Evolutionary conservation across 2,329 filamentous ascomycete genomes (phyloP).

Genomic region (Calonectria pteridis): DNA sequence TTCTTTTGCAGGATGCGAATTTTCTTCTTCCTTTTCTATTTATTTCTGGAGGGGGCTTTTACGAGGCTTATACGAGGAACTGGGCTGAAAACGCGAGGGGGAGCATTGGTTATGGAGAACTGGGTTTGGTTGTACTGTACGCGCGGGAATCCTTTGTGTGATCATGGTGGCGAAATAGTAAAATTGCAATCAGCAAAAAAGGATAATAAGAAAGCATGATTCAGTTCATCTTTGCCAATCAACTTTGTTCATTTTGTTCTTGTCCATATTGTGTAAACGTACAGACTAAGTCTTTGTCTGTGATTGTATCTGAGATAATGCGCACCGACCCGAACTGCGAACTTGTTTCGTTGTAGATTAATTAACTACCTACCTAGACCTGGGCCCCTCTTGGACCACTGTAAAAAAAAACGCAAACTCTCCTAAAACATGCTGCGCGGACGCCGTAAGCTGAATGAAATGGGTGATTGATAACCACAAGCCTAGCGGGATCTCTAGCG

Average conservation of each 20-base stretch:
- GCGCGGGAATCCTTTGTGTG: neutral
- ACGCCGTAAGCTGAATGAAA: neutral
- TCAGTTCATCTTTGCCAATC: neutral
- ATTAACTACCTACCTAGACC: neutral
- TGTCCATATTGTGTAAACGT: neutral
- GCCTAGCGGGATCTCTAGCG: neutral
- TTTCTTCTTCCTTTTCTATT: neutral
- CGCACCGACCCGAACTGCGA: neutral
- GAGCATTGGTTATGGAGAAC: neutral
- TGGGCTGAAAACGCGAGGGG: neutral
- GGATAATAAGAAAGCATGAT: neutral
- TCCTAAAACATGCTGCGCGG: neutral
- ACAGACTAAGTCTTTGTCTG: neutral
- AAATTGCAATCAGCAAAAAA: neutral
- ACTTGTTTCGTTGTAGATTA: neutral
- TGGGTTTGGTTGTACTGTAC: neutral
- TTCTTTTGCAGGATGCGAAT: neutral
- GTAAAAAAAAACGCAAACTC: neutral
- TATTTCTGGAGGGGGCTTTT: neutral
- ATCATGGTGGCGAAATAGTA: neutral
- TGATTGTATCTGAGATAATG: neutral
- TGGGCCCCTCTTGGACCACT: too few species aligned
- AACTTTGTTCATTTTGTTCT: neutral
- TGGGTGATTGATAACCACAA: neutral
- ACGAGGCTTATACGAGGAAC: neutral